Percentiles rank a stretch among this genome's conserved stretches.
Evolutionary conservation across 441 rosid genomes (phyloP).

Genomic region (Manihot esculenta): DNA sequence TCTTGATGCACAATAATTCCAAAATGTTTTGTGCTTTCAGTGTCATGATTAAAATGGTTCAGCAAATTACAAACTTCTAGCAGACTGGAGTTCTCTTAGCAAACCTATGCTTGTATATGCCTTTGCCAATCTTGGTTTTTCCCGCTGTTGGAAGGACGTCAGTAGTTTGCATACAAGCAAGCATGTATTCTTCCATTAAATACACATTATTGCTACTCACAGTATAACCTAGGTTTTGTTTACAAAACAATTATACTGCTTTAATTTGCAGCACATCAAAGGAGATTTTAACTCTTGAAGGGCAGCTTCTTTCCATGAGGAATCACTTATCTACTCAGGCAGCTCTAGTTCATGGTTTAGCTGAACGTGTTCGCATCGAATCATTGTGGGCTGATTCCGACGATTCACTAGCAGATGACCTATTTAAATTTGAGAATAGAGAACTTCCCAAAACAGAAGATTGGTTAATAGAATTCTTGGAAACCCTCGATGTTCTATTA

Average conservation of each 20-base stretch:
- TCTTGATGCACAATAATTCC: neutral
- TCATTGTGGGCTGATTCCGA: conserved; percentile 48
- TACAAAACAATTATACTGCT: neutral
- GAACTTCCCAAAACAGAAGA: conserved; percentile 53
- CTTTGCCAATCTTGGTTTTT: neutral
- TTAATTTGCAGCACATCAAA: conserved; percentile 64
- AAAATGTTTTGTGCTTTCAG: neutral
- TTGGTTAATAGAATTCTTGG: conserved; percentile 65
- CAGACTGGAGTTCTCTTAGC: neutral
- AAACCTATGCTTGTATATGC: neutral
- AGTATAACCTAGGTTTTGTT: neutral
- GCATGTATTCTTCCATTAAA: conserved; percentile 4
- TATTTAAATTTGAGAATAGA: conserved; percentile 38
- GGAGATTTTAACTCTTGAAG: conserved; percentile 89
- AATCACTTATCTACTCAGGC: conserved; percentile 74
- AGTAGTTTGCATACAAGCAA: neutral
- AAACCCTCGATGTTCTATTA: conserved; percentile 70
- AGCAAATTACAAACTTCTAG: neutral
- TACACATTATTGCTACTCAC: neutral
- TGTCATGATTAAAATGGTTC: neutral
- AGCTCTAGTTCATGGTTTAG: conserved; percentile 79
- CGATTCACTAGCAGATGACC: conserved; percentile 43
- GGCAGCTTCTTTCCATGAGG: conserved; percentile 82
- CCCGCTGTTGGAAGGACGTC: neutral
- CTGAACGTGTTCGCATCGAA: conserved; percentile 59